These are phyloP conservation scores for Alternaria brassicae DNA, from an alignment of 2,329 filamentous ascomycete species.

Conservation along the genomic window DNA sequence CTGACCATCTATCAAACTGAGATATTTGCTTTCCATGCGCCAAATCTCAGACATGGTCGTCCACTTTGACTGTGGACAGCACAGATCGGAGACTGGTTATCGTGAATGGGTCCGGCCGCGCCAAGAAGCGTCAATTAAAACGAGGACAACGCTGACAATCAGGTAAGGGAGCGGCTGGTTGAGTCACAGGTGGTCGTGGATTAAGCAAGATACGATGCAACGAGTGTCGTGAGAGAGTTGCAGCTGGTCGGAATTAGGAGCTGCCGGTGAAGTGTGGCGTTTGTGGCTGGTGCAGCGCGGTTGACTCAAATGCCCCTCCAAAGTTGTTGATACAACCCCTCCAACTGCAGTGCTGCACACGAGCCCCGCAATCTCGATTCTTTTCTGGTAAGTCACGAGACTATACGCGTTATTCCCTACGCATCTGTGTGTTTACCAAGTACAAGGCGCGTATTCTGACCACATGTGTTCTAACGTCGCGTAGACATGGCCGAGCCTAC, in stretches of 20 bases:
- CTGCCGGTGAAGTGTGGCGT: conserved; percentile 13
- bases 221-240: background rate
- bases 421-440: background rate
- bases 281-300: conserved; percentile 27
- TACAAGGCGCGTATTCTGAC: fast-evolving
- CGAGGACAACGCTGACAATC: background rate
- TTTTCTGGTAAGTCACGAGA: background rate
- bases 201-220: background rate
- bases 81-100: background rate
- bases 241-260: background rate
- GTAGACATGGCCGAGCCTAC: conserved; percentile 36
- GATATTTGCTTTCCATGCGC: background rate
- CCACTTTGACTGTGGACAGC: fast-evolving
- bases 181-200: background rate
- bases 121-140: background rate
- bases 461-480: background rate
- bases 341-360: conserved; percentile 26
- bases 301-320: conserved; percentile 37
- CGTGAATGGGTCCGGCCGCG: background rate
- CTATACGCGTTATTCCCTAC: background rate
- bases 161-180: too few species aligned
- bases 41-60: background rate
- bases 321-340: conserved; percentile 19
- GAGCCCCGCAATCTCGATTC: conserved; percentile 12
- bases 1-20: fast-evolving